Conservation (phyloP, 148 eudicot genomes). For the Amaranthus hypochondriacus region DNA sequence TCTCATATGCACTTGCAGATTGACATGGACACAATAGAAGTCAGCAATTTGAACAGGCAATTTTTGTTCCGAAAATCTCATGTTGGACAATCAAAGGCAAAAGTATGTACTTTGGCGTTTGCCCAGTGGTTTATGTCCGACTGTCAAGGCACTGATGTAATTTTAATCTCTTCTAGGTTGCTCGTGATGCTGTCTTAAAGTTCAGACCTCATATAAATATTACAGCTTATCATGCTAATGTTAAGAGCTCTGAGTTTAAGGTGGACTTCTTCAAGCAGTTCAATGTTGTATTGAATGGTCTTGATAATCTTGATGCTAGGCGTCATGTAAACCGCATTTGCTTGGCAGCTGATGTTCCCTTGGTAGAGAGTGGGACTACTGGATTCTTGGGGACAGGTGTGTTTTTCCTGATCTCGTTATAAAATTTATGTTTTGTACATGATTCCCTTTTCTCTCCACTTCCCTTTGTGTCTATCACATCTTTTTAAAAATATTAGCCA, state of each 20-base stretch:
- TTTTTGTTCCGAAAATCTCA: constrained; percentile 84
- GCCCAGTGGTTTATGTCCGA: constrained; percentile 6
- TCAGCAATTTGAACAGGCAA: constrained; percentile 93
- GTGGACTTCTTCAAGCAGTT: constrained; percentile 91
- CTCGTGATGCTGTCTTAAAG: constrained; percentile 88
- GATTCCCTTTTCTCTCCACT: background rate
- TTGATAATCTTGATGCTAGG: constrained; percentile 93
- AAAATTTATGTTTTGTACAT: background rate
- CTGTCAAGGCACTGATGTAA: background rate
- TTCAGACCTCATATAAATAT: constrained; percentile 81
- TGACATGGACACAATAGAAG: constrained; percentile 98
- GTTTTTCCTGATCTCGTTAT: background rate
- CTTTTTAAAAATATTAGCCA: background rate
- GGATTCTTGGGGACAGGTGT: constrained; percentile 98
- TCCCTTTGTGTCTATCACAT: background rate
- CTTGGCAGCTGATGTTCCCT: constrained; percentile 82
- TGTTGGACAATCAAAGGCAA: constrained; percentile 96
- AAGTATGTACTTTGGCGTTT: constrained; percentile 47
- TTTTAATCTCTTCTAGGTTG: constrained; percentile 49
- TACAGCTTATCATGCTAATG: constrained; percentile 88
- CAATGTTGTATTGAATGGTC: constrained; percentile 86
- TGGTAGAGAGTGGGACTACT: constrained; percentile 91
- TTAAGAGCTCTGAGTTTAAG: constrained; percentile 75
- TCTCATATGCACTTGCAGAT: constrained; percentile 45
- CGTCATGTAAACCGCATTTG: constrained; percentile 96